phyloP scores from a whole-genome alignment of 2,329 filamentous ascomycete genomes.

The Cercospora nicotianae region DNA sequence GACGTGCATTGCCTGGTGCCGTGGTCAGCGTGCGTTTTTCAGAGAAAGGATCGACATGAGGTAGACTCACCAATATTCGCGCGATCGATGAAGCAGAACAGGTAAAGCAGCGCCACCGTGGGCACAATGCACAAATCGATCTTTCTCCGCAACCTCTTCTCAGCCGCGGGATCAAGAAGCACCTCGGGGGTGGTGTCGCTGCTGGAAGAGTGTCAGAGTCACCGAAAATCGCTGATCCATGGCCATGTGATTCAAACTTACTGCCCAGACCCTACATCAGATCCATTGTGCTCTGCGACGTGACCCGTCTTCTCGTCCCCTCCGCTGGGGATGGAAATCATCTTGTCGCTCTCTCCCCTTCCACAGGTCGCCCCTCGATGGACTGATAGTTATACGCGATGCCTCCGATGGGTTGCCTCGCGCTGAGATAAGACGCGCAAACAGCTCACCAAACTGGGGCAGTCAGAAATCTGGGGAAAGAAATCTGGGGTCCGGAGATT shows the following conservation, averaged over 20 bases:
- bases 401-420: neutral
- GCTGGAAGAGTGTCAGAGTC: conserved; percentile 24
- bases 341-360: neutral
- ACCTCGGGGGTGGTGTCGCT: conserved; percentile 53
- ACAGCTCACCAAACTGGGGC: neutral
- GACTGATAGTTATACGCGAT: neutral
- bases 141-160: conserved; percentile 60
- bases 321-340: neutral
- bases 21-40: neutral
- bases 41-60: neutral
- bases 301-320: conserved; percentile 3
- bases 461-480: neutral
- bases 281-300: neutral
- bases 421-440: neutral
- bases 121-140: conserved; percentile 67
- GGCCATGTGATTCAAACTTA: neutral
- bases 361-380: neutral
- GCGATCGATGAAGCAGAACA: conserved; percentile 75
- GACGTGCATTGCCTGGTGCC: conserved; percentile 64
- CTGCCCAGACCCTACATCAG: neutral
- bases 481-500: neutral
- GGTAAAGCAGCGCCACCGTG: conserved; percentile 64
- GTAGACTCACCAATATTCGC: conserved; percentile 63
- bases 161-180: conserved; percentile 58
- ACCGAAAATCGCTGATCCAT: neutral